A percentile compares a stretch with the other conserved stretches of the same genome.
Conservation (phyloP, 257 asterid genomes). For the Nemophila menziesii region DNA sequence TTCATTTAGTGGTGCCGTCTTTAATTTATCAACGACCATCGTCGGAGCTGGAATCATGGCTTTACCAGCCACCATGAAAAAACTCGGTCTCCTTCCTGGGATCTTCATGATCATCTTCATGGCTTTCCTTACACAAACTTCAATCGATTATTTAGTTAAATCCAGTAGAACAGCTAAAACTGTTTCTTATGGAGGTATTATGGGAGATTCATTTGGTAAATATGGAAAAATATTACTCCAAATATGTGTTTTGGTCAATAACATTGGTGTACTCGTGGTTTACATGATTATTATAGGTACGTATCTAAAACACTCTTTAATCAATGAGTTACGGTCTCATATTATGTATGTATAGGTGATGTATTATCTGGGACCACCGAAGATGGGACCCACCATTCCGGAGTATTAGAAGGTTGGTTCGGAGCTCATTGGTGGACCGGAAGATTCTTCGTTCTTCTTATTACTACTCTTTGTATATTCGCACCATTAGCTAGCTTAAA, state of each 20-base stretch:
- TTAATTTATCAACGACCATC: slow-evolving; percentile 69
- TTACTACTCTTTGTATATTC: slow-evolving; percentile 56
- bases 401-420: slow-evolving; percentile 77
- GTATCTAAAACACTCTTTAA: not conserved
- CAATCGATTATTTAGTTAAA: slow-evolving; percentile 58
- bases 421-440: slow-evolving; percentile 74
- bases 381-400: slow-evolving; percentile 58
- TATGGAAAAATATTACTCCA: slow-evolving; percentile 61
- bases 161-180: slow-evolving; percentile 60
- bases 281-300: slow-evolving; percentile 85
- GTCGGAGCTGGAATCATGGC: slow-evolving; percentile 94
- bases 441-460: slow-evolving; percentile 46
- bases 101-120: slow-evolving; percentile 46
- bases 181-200: slow-evolving; percentile 63
- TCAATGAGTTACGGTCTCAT: not conserved
- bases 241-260: slow-evolving; percentile 53
- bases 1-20: slow-evolving; percentile 78
- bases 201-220: slow-evolving; percentile 71
- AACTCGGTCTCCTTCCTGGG: slow-evolving; percentile 63
- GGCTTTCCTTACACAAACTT: slow-evolving; percentile 78
- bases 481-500: slow-evolving; percentile 78
- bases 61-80: slow-evolving; percentile 75
- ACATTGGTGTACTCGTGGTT: slow-evolving; percentile 69
- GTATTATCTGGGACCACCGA: slow-evolving; percentile 77
- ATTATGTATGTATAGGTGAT: slow-evolving; percentile 42